A percentile compares a stretch with the other conserved stretches of the same genome.
phyloP scores from a whole-genome alignment of 192 early-diverging fungal species.

The Geranomyces michiganensis region DNA sequence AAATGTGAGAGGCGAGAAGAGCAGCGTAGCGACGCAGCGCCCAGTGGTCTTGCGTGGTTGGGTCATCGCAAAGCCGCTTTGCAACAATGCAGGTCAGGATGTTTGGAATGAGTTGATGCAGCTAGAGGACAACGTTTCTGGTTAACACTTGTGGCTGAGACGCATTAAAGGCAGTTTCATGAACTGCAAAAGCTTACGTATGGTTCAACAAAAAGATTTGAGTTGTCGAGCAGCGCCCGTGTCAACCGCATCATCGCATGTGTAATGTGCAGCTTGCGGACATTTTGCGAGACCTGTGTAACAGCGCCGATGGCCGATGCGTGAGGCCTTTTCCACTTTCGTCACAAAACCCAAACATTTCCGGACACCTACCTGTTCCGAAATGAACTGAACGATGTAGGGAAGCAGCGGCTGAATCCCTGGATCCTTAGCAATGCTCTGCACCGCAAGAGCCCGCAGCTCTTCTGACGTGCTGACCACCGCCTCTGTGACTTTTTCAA shows the following conservation, averaged over 20 bases:
- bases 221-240: conserved; percentile 79
- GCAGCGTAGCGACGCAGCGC: conserved; percentile 77
- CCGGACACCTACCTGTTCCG: conserved; percentile 68
- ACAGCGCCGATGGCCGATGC: too few species aligned
- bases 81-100: conserved; percentile 92
- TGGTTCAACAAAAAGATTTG: conserved; percentile 89
- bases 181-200: conserved; percentile 68
- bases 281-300: conserved; percentile 21
- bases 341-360: too few species aligned
- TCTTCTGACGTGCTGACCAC: conserved; percentile 70
- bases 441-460: conserved; percentile 74
- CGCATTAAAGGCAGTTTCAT: too few species aligned
- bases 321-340: too few species aligned
- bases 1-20: conserved; percentile 71
- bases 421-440: conserved; percentile 84
- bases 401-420: conserved; percentile 94
- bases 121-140: conserved; percentile 45
- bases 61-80: conserved; percentile 72
- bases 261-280: conserved; percentile 56
- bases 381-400: conserved; percentile 92
- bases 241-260: conserved; percentile 80
- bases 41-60: conserved; percentile 80
- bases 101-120: conserved; percentile 94
- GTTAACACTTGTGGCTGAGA: neutral
- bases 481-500: conserved; percentile 85